Conservation (phyloP, 1,284 basidiomycete genomes). For the Kalmanozyma brasiliensis region DNA sequence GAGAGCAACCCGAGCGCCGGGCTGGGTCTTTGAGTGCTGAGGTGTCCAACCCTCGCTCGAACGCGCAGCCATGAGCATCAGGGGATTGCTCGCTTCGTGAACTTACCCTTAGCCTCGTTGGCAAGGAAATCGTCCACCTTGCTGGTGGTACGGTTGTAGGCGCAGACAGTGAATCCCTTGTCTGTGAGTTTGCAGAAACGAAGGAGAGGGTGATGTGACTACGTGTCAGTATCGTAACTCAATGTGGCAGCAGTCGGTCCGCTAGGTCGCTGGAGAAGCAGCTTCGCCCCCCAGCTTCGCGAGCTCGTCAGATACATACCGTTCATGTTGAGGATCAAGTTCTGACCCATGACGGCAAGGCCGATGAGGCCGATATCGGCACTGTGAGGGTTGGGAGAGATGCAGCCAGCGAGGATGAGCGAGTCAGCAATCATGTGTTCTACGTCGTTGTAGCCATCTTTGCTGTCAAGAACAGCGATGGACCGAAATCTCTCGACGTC, state of each 20-base stretch:
- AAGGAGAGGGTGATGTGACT: too few relatives aligned
- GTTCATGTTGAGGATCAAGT: conserved; percentile 68
- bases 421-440: background rate
- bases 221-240: conserved; percentile 11
- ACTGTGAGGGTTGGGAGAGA: conserved; percentile 24
- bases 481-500: background rate
- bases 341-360: conserved; percentile 68
- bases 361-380: conserved; percentile 68
- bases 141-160: conserved; percentile 95
- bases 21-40: too few relatives aligned
- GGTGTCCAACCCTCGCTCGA: too few relatives aligned
- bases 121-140: conserved; percentile 96
- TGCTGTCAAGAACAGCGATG: background rate
- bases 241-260: too few relatives aligned
- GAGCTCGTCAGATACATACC: conserved; percentile 41
- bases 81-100: background rate
- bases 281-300: too few relatives aligned
- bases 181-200: conserved; percentile 70
- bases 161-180: conserved; percentile 97
- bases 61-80: background rate
- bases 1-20: too few relatives aligned
- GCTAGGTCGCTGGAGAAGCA: too few relatives aligned
- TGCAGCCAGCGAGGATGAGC: background rate
- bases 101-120: conserved; percentile 94
- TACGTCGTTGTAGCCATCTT: too few relatives aligned